Conservation (phyloP, 2,329 filamentous ascomycete species). For the Aspergillus jensenii region DNA sequence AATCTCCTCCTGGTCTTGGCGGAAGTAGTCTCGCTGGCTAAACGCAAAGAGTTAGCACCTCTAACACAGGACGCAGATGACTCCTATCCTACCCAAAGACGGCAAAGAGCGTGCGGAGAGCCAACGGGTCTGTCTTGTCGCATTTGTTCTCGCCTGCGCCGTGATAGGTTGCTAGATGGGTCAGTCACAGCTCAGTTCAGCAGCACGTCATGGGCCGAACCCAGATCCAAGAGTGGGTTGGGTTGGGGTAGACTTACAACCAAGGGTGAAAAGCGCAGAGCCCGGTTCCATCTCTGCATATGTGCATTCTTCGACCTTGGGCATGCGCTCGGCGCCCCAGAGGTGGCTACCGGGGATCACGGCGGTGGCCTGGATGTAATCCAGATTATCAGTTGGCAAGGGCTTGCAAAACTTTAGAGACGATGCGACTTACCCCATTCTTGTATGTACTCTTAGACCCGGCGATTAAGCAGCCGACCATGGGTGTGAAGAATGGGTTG, state of each 20-base stretch:
- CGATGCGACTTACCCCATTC: not conserved
- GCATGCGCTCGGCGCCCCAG: constrained; percentile 3
- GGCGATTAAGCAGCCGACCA: constrained; percentile 8
- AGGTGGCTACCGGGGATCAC: constrained; percentile 5
- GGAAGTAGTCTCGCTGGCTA: constrained; percentile 7
- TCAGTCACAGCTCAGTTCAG: not conserved
- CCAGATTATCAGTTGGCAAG: not conserved
- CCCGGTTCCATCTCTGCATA: constrained; percentile 9
- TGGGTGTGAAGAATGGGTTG: constrained; percentile 6
- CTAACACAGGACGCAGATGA: not conserved
- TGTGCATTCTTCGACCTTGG: constrained; percentile 5
- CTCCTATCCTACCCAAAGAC: not conserved
- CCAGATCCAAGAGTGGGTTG: too few species aligned
- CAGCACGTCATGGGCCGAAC: too few species aligned
- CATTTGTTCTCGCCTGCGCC: constrained; percentile 6
- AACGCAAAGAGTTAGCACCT: not conserved
- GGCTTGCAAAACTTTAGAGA: not conserved
- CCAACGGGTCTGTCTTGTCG: not conserved
- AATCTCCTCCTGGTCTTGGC: constrained; percentile 3
- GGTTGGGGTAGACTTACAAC: not conserved
- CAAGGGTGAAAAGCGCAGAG: constrained; percentile 4
- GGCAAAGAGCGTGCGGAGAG: constrained; percentile 3
- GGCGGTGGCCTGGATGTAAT: not conserved
- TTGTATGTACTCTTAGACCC: constrained; percentile 1
- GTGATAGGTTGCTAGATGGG: not conserved